Percentiles rank a stretch among this genome's conserved stretches.
Evolutionary conservation across 371 early-diverging fungal genomes (phyloP).

Genomic region (Syncephalis fuscata): DNA sequence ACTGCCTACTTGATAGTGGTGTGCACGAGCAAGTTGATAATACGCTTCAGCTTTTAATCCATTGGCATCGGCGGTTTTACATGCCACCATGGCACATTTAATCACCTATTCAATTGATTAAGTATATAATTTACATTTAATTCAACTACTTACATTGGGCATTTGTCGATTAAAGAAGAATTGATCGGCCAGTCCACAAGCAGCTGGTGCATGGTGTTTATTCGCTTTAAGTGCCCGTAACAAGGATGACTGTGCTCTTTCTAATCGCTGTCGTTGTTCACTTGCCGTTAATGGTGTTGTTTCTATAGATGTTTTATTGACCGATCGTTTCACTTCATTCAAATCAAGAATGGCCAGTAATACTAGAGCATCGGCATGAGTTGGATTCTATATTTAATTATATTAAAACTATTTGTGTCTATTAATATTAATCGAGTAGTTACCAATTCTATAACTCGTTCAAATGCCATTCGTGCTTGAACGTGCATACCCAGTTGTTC

Average conservation of each 20-base stretch:
- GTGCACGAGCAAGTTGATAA: constrained; percentile 35
- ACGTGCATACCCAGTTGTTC: constrained; percentile 45
- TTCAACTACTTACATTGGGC: constrained; percentile 15
- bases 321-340: constrained; percentile 37
- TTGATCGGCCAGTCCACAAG: constrained; percentile 35
- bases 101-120: background rate
- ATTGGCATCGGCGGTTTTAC: constrained; percentile 19
- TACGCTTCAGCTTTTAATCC: constrained; percentile 36
- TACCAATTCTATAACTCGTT: constrained; percentile 47
- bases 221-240: constrained; percentile 20
- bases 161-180: constrained; percentile 28
- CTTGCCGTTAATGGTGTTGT: constrained; percentile 10
- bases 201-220: constrained; percentile 13
- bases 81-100: constrained; percentile 5
- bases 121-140: background rate
- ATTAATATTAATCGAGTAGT: background rate
- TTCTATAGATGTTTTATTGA: constrained; percentile 1
- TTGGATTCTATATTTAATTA: constrained; percentile 22
- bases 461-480: constrained; percentile 53
- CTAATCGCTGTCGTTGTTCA: constrained; percentile 13
- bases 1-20: constrained; percentile 24
- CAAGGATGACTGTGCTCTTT: constrained; percentile 20
- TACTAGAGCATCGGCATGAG: constrained; percentile 42
- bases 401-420: too few relatives aligned
- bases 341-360: constrained; percentile 61